Percentiles rank a stretch among this genome's conserved stretches.
These are phyloP conservation scores for Talaromyces sp. DNA, from an alignment of 2,329 filamentous ascomycete genomes.

Conservation along the genomic window DNA sequence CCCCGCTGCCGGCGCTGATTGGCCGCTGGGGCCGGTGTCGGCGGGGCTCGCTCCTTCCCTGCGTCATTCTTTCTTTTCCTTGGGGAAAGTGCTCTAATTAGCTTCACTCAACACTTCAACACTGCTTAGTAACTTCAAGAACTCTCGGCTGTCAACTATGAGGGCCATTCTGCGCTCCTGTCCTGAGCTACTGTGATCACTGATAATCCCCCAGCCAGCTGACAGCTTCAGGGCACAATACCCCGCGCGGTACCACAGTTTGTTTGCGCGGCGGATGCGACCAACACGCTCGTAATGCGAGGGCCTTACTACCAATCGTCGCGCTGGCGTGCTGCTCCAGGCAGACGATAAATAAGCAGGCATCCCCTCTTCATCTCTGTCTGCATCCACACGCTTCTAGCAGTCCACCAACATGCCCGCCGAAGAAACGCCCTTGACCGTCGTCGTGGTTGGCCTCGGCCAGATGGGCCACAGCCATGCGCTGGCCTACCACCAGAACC, in stretches of 20 bases:
- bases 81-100: too few species aligned
- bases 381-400: not conserved
- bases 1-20: not conserved
- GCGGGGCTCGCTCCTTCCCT: not conserved
- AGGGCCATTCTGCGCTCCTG: too few species aligned
- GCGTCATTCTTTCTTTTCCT: too few species aligned
- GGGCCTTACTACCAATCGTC: not conserved
- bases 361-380: not conserved
- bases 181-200: too few species aligned
- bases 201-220: too few species aligned
- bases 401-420: not conserved
- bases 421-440: not conserved
- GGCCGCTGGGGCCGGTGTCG: not conserved
- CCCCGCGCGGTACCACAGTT: too few species aligned
- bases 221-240: too few species aligned
- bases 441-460: slow-evolving; percentile 14
- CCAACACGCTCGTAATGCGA: not conserved
- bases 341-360: too few species aligned
- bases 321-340: not conserved
- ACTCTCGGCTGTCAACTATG: too few species aligned
- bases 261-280: not conserved
- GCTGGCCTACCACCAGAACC: slow-evolving; percentile 15
- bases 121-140: too few species aligned
- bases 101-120: too few species aligned
- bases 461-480: slow-evolving; percentile 17